Base-by-base conservation (phyloP, 129 eudicot genomes). In the Lactuca saligna region DNA sequence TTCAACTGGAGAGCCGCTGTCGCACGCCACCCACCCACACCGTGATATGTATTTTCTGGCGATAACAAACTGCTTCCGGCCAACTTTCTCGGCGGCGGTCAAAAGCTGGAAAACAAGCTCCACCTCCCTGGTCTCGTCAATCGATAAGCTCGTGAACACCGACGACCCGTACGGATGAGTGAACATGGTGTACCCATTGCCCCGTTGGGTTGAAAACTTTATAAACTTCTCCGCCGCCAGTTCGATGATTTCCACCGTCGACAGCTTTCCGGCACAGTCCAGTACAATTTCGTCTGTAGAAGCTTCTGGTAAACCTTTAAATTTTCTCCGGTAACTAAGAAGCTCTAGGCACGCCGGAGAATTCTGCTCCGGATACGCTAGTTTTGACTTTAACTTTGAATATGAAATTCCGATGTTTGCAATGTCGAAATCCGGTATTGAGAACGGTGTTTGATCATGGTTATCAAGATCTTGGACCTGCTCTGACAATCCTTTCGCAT, bases 221-320 rank as follows among this genome's bases (percentile, higher is more conserved):
- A 88, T 83, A 72, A 66, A 85, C 60, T 80, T 81, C 50, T 85
- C 89, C 48, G 87, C 91, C 5, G 91, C 89, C 49, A 83, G 15
- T 70, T 81, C 80, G 35, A 83, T 41, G 4, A 88, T 82, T 13
- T 88, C 85, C 48, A 71, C 87, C n/a, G 81, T 79, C 5, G 87
- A 83, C 16, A 83, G 58, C n/a, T 55, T 83, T 54, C 17, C 54
- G 48, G 15, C 25, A 44, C 12, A 3, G 3, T 42, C 65, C 29
- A 50, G 4, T 58, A 7, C 50, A 1, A 1, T 69, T 62, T 68
- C 74, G 32, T 50, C 20, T n/a, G 7, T 11, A 13, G 42, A 65
- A 16, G 0, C n/a, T 6, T 71, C 72, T 9, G 41, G 67, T 16
- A 39, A 31, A 39, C 11, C 67, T 59, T 33, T 69, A 13, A 60